Evolutionary conservation across 805 yeast species (phyloP), one percentile per base, ranked within the genome.

Genomic region (Myxozyma lipomycoides): DNA sequence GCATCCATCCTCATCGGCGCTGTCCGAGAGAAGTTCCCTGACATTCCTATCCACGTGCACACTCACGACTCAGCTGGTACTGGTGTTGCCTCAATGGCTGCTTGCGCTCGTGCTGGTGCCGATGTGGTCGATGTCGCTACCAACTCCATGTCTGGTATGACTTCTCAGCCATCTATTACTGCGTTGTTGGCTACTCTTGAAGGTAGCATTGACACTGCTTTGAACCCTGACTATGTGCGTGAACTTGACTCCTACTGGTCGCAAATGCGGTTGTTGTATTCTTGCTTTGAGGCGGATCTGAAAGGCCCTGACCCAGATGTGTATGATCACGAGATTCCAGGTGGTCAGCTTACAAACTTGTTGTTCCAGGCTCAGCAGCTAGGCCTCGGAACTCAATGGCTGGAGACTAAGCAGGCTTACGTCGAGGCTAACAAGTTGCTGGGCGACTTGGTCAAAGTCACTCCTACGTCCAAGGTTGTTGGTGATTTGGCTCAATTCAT

Each of bases 231-330:
- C 46, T 75, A 79, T 59, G 86, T 88, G 43, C 80, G 95, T 63
- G 93, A 83, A 66, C 70, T 93, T 59, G 99, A 93, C 70, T 73
- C 87, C 55, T 93, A 93, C 78, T 93, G 99, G 99, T 95, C 95
- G 44, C 97, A 93, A 75, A 93, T 93, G 91, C 83, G 99, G 75
- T 77, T 93, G 68, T 75, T 93, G 61, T 93, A 93, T 77, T 86
- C 96, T 43, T 89, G 96, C 71, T 93, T 93, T 72, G 98, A 89
- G 73, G 97, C 98, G 49, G 97, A 93, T 67, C 80, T 93, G 70
- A 93, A 93, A 79, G 98, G 99, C 51, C 98, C 99, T 54, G 99
- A 93, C 73, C 98, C 99, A 63, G 98, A 93, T 72, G 98, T 93
- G 51, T 93, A 93, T 73, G 82, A 83, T 63, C 98, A 93, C 74